Percentiles rank a stretch among this genome's conserved stretches.
phyloP scores from a whole-genome alignment of 2,329 filamentous ascomycete species.

The Hypomyces rosellus region DNA sequence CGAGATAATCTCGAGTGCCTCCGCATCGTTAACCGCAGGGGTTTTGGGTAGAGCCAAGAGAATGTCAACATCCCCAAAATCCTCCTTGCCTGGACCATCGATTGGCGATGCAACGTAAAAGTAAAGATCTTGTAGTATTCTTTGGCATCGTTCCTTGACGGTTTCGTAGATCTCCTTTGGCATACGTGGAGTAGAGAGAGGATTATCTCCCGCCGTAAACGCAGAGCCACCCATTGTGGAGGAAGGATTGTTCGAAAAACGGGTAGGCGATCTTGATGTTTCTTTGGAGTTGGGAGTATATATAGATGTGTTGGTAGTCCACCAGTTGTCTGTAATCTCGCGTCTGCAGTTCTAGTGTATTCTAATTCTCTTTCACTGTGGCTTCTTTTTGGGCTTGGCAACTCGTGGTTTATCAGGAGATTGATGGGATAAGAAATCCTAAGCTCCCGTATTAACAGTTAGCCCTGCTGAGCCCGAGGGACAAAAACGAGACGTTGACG shows the following conservation, averaged over 20 bases:
- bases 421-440: too few species aligned
- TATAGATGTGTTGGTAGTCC: neutral
- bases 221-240: conserved; percentile 58
- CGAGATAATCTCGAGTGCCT: conserved; percentile 27
- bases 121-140: conserved; percentile 46
- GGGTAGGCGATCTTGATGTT: neutral
- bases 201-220: conserved; percentile 42
- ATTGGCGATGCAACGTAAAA: conserved; percentile 51
- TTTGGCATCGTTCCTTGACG: conserved; percentile 41
- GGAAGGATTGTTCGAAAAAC: too few species aligned
- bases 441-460: too few species aligned
- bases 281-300: neutral
- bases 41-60: conserved; percentile 41
- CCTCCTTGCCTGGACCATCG: conserved; percentile 61
- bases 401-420: too few species aligned
- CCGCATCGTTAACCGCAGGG: conserved; percentile 4
- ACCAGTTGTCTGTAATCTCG: neutral
- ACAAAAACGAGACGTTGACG: too few species aligned
- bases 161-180: conserved; percentile 47
- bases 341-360: too few species aligned
- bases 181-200: conserved; percentile 62
- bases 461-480: too few species aligned
- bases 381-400: too few species aligned
- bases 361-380: too few species aligned
- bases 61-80: conserved; percentile 70